A percentile compares a stretch with the other conserved stretches of the same genome.
Conservation (phyloP, 805 yeast genomes). For the Yamadazyma insecticola region DNA sequence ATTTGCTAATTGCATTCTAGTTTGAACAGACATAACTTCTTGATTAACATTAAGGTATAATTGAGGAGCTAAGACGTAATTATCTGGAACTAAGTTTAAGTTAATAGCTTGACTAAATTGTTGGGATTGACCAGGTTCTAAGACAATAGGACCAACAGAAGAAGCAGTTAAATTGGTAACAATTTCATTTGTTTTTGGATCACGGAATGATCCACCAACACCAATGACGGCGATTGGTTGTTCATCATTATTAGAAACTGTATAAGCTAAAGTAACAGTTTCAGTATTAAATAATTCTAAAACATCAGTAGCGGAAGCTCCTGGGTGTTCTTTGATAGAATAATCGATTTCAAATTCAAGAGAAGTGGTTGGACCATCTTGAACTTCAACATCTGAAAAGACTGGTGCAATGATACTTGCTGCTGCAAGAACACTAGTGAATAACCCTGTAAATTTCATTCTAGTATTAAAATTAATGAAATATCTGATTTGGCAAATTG, state of each 20-base stretch:
- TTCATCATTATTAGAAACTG: conserved; percentile 55
- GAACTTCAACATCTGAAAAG: conserved; percentile 3
- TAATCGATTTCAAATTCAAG: conserved; percentile 28
- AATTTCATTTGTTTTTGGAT: conserved; percentile 48
- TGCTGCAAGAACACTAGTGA: not conserved
- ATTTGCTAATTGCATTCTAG: conserved; percentile 52
- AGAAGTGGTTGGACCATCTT: not conserved
- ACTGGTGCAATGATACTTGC: conserved; percentile 4
- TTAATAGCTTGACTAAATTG: conserved; percentile 56
- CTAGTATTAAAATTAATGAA: not conserved
- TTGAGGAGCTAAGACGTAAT: conserved; percentile 57
- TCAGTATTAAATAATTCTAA: conserved; percentile 49
- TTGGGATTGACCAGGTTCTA: conserved; percentile 46
- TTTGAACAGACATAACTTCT: conserved; percentile 49
- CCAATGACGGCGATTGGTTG: conserved; percentile 53
- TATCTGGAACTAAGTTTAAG: conserved; percentile 52
- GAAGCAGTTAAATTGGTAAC: conserved; percentile 62
- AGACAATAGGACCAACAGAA: conserved; percentile 54
- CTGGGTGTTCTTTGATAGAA: conserved; percentile 42
- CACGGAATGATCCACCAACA: conserved; percentile 60
- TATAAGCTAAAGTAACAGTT: conserved; percentile 45
- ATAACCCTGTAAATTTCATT: not conserved
- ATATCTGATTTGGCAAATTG: not conserved
- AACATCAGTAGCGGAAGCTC: conserved; percentile 31
- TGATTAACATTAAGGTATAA: conserved; percentile 49